These are phyloP conservation scores for Leishmania martiniquensis DNA, from an alignment of 208 protist species.

Conservation along the genomic window DNA sequence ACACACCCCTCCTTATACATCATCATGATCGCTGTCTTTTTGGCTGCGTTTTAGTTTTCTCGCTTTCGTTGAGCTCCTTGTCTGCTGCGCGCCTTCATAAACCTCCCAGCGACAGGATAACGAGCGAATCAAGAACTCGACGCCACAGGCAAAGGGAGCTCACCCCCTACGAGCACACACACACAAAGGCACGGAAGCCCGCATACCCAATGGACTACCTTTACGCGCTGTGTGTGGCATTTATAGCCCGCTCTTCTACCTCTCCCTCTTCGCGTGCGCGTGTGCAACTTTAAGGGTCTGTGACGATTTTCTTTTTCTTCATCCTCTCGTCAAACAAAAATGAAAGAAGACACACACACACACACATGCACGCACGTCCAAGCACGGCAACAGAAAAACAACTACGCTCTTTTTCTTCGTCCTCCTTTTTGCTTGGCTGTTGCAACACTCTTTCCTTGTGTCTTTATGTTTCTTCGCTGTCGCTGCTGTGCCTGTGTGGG, in stretches of 20 bases:
- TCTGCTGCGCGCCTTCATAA: conserved; percentile 16
- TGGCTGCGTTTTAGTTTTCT: conserved; percentile 7
- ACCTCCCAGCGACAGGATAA: conserved; percentile 10
- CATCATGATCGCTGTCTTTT: neutral
- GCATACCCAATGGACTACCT: neutral
- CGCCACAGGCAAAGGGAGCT: neutral
- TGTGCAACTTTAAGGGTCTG: neutral
- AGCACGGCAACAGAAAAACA: neutral
- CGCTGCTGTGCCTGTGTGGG: neutral
- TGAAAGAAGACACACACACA: neutral
- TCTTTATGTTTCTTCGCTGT: neutral
- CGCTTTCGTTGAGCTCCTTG: neutral
- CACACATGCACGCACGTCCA: neutral
- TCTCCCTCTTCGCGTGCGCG: neutral
- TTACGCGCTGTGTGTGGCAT: neutral
- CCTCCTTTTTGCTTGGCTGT: neutral
- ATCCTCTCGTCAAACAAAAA: neutral
- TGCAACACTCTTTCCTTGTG: neutral
- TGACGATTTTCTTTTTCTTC: neutral
- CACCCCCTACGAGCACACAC: neutral
- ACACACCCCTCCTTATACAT: conserved; percentile 7
- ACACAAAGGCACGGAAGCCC: neutral
- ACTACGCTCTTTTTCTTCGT: neutral
- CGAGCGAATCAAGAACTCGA: neutral
- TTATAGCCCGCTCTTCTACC: neutral